These are phyloP conservation scores for Geotrichum reessii DNA, from an alignment of 1,139 yeast genomes.

Conservation along the genomic window DNA sequence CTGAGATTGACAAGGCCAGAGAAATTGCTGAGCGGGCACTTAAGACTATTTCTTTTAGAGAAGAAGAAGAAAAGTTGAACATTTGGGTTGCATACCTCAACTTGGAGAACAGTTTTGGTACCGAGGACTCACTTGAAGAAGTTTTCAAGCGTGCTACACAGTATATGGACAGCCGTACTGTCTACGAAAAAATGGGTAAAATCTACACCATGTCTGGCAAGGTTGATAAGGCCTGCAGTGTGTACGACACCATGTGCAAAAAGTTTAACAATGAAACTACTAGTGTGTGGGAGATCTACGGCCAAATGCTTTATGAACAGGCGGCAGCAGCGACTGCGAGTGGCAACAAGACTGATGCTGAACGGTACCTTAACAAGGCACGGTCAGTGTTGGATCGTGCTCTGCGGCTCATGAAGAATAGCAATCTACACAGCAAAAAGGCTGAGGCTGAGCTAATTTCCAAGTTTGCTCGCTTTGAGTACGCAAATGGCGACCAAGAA, in stretches of 20 bases:
- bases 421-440: slow-evolving; percentile 8
- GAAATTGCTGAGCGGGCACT: slow-evolving; percentile 90
- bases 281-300: slow-evolving; percentile 73
- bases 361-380: slow-evolving; percentile 8
- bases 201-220: slow-evolving; percentile 66
- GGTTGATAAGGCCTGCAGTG: slow-evolving; percentile 58
- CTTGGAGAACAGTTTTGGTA: slow-evolving; percentile 90
- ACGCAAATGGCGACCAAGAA: slow-evolving; percentile 79
- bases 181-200: slow-evolving; percentile 73
- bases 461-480: slow-evolving; percentile 87
- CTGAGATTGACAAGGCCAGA: slow-evolving; percentile 91
- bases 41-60: slow-evolving; percentile 83
- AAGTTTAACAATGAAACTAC: slow-evolving; percentile 63
- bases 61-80: slow-evolving; percentile 87
- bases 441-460: slow-evolving; percentile 39
- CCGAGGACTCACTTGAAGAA: slow-evolving; percentile 72
- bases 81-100: slow-evolving; percentile 94
- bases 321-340: slow-evolving; percentile 17
- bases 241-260: slow-evolving; percentile 65
- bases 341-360: slow-evolving; percentile 3
- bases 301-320: slow-evolving; percentile 62
- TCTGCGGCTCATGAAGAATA: slow-evolving; percentile 10
- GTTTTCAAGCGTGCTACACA: slow-evolving; percentile 79
- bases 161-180: slow-evolving; percentile 79
- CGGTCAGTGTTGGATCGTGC: slow-evolving; percentile 16